Base-by-base conservation (phyloP, 192 early-diverging fungal genomes). In the Rhizophlyctis rosea region DNA sequence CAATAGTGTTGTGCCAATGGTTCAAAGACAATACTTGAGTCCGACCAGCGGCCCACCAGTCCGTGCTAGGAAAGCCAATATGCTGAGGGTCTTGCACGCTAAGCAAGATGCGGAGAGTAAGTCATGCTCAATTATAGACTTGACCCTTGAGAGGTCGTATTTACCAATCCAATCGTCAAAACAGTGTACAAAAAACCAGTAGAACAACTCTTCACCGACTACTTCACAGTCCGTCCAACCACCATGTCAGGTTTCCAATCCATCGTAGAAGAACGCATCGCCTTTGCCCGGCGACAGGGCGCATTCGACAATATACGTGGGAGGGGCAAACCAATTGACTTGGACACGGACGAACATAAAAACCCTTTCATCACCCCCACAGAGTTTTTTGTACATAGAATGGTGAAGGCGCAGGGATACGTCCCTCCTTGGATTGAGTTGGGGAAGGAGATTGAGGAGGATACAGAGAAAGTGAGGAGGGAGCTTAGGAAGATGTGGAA, bases 181-280 rank as follows among this genome's bases (percentile, higher is more conserved):
- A 31, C 27, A 59, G 67, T 54, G 27, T 77, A 77, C 69, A 65
- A 67, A 30, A 64, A 64, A n/a, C 72, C 76, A 25, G 61, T 68
- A 0, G 57, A 62, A 29, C 52, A 71, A 39, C 64, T 77, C 25
- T 74, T 33, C 39, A 52, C 61, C 18, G 71, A 77, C 35, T 77
- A 74, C 48, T 65, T 73, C 56, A 60, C 69, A 2, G 61, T 68
- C 29, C 56, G 76, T 5, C 76, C 76, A 29, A 71, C 64, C 31
- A 0, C 50, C 31, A 56, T 63, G 28, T 24, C 61, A 14, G 61
- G 53, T 2, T 63, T 50, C 51, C 21, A 63, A 16, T 33, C 68
- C 5, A 57, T 78, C 21, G 69, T 78, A 5, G 76, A 78, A 30
- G 69, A 72, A 52, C 54, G 57, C 24, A 78, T 78, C 23, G 69